Evolutionary conservation across 768 basidiomycete species (phyloP).

Genomic region (Psilocybe cyanescens): DNA sequence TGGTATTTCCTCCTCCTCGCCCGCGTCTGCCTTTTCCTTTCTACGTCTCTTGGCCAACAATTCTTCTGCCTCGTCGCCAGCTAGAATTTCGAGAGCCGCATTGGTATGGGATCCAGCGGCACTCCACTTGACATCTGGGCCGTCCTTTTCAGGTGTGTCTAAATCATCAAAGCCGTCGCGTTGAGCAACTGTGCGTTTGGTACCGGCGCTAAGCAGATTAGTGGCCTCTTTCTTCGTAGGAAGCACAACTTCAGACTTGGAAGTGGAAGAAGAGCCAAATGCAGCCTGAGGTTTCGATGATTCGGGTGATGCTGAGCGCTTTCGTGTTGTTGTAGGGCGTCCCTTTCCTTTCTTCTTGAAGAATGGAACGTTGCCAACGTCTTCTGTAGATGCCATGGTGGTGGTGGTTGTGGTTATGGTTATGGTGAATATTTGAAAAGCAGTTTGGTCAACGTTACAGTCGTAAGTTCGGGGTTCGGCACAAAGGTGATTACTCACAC

Average conservation of each 20-base stretch:
- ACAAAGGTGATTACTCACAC: not conserved
- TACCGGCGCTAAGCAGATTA: slow-evolving; percentile 69
- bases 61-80: slow-evolving; percentile 83
- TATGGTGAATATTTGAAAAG: not conserved
- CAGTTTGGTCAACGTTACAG: not conserved
- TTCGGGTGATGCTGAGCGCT: slow-evolving; percentile 73
- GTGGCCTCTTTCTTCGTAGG: slow-evolving; percentile 69
- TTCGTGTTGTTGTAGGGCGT: slow-evolving; percentile 75
- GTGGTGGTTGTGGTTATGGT: slow-evolving; percentile 15
- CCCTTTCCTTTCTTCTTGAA: slow-evolving; percentile 81
- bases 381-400: slow-evolving; percentile 42
- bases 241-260: slow-evolving; percentile 75
- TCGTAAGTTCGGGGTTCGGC: not conserved
- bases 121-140: slow-evolving; percentile 79
- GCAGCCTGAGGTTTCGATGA: slow-evolving; percentile 20
- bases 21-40: slow-evolving; percentile 55
- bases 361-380: slow-evolving; percentile 70
- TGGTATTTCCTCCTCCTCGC: slow-evolving; percentile 59
- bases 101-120: slow-evolving; percentile 75
- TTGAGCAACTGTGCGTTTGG: slow-evolving; percentile 58
- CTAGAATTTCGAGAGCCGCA: slow-evolving; percentile 73
- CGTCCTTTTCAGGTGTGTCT: slow-evolving; percentile 59
- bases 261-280: slow-evolving; percentile 37
- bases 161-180: slow-evolving; percentile 59
- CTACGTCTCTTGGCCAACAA: slow-evolving; percentile 70